Evolutionary conservation across 306 rosid genomes (phyloP), one percentile per base, ranked within the genome.

Genomic region (Castanea mollissima): DNA sequence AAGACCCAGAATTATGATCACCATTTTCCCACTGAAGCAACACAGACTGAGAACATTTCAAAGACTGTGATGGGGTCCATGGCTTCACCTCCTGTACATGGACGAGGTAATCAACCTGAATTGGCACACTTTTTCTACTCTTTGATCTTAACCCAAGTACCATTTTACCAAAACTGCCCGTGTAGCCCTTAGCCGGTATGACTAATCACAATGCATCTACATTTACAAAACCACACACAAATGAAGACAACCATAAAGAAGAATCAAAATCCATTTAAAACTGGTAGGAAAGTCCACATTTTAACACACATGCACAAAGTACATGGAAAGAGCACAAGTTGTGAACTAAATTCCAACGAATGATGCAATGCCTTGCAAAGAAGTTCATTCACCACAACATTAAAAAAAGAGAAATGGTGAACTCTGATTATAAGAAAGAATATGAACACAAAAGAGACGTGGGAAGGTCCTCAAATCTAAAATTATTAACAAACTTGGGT

Each of bases 111-210:
- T 93, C 83, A 68, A 85, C 89, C 86, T 86, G 86, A 25, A 84
- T 62, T 19, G 91, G 76, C 6, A 85, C 85, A 52, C 78, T 62
- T 79, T 88, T 93, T 80, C 88, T 80, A 76, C 86, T 82, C 89
- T 87, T 91, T 73, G 92, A 70, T 87, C 89, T 93, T 55, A 93
- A 68, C 74, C 98, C 98, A 74, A 93, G 89, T 52, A 93, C 98
- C 98, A 93, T 93, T 52, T 75, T 80, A 38, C 44, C 1, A 60
- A 57, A 80, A 71, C 35, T 34, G 41, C 31, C 72, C n/a, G 70
- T 63, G 54, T 82, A 73, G 52, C 80, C 79, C 65, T 79, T 79
- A 65, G 55, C 71, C 23, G 70, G 38, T 71, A 75, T 29, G 34
- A 56, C 35, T 77, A 74, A 75, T 41, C 16, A 25, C 57, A 54